Conservation (phyloP, 2,329 filamentous ascomycete genomes). For the Trichoderma sp. region DNA sequence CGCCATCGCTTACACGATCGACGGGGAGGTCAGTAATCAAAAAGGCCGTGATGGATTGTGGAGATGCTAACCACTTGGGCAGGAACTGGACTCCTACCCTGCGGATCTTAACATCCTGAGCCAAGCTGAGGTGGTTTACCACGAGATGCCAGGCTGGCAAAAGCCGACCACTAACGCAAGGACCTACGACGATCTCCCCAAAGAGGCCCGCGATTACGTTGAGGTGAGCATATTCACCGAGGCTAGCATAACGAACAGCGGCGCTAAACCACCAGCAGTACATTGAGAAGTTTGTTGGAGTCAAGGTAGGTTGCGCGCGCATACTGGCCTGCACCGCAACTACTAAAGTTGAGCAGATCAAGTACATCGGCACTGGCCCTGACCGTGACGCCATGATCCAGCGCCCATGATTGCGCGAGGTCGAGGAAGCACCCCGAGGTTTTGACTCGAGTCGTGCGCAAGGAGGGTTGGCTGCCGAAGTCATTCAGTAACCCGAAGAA, state of each 20-base stretch:
- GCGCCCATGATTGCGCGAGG: neutral
- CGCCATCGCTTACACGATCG: slow-evolving; percentile 66
- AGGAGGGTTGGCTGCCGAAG: neutral
- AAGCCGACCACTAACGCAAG: slow-evolving; percentile 57
- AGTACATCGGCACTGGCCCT: neutral
- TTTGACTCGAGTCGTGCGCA: neutral
- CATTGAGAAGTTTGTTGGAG: neutral
- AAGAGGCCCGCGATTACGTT: neutral
- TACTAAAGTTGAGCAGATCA: neutral
- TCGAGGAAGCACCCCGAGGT: neutral
- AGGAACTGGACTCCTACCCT: slow-evolving; percentile 56
- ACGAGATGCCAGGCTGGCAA: slow-evolving; percentile 71
- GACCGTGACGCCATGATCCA: neutral
- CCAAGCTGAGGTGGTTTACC: slow-evolving; percentile 64
- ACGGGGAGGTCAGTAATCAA: slow-evolving; percentile 33
- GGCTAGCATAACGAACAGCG: neutral
- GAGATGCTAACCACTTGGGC: slow-evolving; percentile 33
- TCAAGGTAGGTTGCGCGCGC: neutral
- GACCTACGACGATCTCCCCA: slow-evolving; percentile 33
- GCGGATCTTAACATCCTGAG: slow-evolving; percentile 61
- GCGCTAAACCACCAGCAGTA: neutral
- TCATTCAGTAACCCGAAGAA: neutral
- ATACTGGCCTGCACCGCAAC: neutral
- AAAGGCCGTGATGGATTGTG: slow-evolving; percentile 28
- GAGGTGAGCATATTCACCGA: neutral